Base-by-base conservation (phyloP, 2,329 filamentous ascomycete species). In the Aspergillus sp. region DNA sequence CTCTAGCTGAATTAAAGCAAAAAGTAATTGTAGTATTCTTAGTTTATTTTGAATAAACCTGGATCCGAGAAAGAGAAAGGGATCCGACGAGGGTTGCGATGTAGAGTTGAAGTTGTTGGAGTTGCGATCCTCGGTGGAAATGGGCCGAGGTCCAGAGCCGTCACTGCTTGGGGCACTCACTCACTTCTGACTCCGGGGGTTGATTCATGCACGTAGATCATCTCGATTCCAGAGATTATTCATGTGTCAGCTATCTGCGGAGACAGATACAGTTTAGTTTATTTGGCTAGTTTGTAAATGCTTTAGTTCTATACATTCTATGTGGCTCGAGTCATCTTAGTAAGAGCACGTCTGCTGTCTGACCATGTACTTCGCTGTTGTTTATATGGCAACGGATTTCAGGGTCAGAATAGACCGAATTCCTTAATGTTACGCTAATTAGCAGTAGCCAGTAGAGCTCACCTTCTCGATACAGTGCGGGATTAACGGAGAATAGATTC, bases 91-190 rank as follows among this genome's bases (percentile, higher is more conserved):
- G 34, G n/a, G 4, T 13, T 17, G n/a, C n/a, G 48, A 7, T 41
- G 34, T 37, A 40, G 12, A 19, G 5, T 34, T 24, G 13, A 20
- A 24, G 13, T 24, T 8, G 15, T 33, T 20, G 39, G 22, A 17
- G 17, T 24, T 19, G 37, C n/a, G 44, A 20, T 42, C 17, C 33
- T 34, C 24, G 24, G 51, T 33, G 51, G 19, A 48, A n/a, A 49
- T 37, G 37, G 50, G 46, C 53, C 53, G 53, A 55, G 53, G 53
- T 55, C 46, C 53, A 19, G 11, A 39, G 51, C 33, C 40, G 45
- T 34, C 27, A 34, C 27, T 48, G 17, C 34, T 37, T 37, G 34
- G 20, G 20, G 20, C n/a, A 20, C 3, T 3, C 20, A 20, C 5
- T 37, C 34, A 7, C 27, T 11, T 30, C 3, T 37, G 12, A n/a